Percentiles rank a stretch among this genome's conserved stretches.
These are phyloP conservation scores for Prunus salicina DNA, from an alignment of 306 rosid species.

Conservation along the genomic window DNA sequence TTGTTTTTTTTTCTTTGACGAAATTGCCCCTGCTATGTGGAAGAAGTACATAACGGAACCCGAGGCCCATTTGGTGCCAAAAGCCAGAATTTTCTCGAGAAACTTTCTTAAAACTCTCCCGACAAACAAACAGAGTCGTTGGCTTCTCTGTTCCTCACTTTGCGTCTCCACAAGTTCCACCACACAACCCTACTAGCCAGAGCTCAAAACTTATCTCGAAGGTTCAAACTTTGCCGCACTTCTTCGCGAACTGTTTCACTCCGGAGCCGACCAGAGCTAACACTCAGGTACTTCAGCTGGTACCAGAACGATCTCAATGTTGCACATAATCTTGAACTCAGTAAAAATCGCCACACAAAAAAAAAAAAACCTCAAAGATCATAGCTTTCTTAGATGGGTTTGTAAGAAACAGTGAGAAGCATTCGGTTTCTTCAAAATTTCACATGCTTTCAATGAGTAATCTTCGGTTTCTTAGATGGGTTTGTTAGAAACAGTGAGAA, in stretches of 20 bases:
- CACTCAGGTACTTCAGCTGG: slow-evolving; percentile 61
- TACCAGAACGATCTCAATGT: slow-evolving; percentile 50
- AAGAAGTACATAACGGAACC: not conserved
- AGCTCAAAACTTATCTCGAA: slow-evolving; percentile 53
- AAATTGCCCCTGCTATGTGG: slow-evolving; percentile 14
- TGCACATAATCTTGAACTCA: slow-evolving; percentile 46
- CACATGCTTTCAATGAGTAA: slow-evolving; percentile 36
- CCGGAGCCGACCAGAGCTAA: slow-evolving; percentile 50
- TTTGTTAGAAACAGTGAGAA: too few relatives aligned
- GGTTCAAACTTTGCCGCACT: slow-evolving; percentile 31
- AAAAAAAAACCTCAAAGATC: slow-evolving; percentile 44
- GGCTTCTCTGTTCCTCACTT: slow-evolving; percentile 13
- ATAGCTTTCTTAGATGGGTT: slow-evolving; percentile 54
- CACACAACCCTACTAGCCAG: slow-evolving; percentile 43
- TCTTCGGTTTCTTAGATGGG: too few relatives aligned
- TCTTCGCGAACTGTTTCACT: slow-evolving; percentile 49
- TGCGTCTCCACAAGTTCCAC: slow-evolving; percentile 22
- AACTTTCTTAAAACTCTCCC: not conserved
- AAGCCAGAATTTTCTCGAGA: not conserved
- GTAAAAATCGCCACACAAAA: slow-evolving; percentile 34
- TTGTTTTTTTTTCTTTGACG: slow-evolving; percentile 6
- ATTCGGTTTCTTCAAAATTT: slow-evolving; percentile 51
- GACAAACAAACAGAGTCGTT: not conserved
- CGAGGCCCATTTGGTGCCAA: not conserved
- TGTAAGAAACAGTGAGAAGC: slow-evolving; percentile 42